These are phyloP conservation scores for Pezicula radicicola DNA, from an alignment of 2,329 filamentous ascomycete genomes.

Conservation along the genomic window DNA sequence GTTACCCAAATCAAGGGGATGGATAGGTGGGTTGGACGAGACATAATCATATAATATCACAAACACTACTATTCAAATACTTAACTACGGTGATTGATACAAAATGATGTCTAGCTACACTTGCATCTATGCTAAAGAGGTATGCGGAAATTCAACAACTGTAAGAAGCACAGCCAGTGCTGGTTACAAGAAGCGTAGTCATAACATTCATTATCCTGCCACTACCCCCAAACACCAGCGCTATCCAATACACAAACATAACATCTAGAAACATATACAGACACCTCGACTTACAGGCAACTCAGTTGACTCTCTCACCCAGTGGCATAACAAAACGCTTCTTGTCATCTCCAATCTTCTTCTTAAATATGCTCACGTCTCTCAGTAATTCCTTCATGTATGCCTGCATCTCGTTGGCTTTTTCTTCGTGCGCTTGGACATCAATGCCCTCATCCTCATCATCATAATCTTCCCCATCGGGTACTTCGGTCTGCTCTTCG, in stretches of 20 bases:
- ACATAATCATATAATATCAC: no score
- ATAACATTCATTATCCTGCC: neutral
- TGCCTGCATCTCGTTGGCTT: slow-evolving; percentile 69
- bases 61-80: no score
- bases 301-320: slow-evolving; percentile 35
- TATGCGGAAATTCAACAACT: no score
- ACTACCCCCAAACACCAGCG: slow-evolving; percentile 3
- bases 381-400: slow-evolving; percentile 80
- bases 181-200: neutral
- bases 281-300: no score
- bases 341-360: slow-evolving; percentile 83
- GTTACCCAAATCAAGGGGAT: no score
- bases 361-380: slow-evolving; percentile 76
- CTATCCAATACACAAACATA: neutral
- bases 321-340: slow-evolving; percentile 57
- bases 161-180: no score
- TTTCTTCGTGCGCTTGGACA: slow-evolving; percentile 47
- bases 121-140: no score
- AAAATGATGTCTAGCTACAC: no score
- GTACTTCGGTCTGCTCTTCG: slow-evolving; percentile 15
- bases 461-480: slow-evolving; percentile 33
- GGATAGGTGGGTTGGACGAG: no score
- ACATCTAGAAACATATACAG: neutral
- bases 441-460: slow-evolving; percentile 59
- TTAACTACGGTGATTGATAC: no score